Base-by-base conservation (phyloP, 192 early-diverging fungal genomes). In the Coemansia sp. region DNA sequence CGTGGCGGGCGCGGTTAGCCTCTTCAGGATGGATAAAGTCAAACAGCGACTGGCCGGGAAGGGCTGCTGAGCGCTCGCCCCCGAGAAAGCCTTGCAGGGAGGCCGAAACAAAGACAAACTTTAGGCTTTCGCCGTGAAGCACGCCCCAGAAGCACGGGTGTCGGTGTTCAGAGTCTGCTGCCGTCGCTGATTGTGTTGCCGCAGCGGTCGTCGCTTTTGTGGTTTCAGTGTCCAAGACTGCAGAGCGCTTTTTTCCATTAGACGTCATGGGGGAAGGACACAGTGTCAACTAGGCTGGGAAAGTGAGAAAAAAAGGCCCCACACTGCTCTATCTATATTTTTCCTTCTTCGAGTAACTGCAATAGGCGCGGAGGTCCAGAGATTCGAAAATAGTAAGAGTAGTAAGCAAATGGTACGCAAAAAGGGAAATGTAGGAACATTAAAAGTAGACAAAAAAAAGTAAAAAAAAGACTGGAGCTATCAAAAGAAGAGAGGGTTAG, bases 21-120 rank as follows among this genome's bases (percentile, higher is more conserved):
- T 84, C 83, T 1, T 84, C 83, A 2, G 83, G 83, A 50, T 84
- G 83, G 21, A 84, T 80, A 33, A 70, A 77, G 63, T 84, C 77
- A 35, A 80, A 80, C 33, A 84, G 69, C 61, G 83, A 79, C 62
- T 65, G 65, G 59, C 65, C 64, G 8, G 69, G 48, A 59, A 80
- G 48, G 7, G 65, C 47, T 2, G 70, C 25, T 14, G 75, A 55
- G 21, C 61, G 70, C 5, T 77, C 68, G 39, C 52, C 35, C 41
- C 79, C 72, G 50, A 82, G 55, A 45, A 73, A 77, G 37, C 16
- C 42, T 62, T 74, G 62, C 59, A 82, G 62, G 47, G 79, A 77
- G 16, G 73, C 68, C n/a, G 79, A 82, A 7, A 82, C 53, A 65
- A 65, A 73, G 41, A 68, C 70, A 74, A 82, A 73, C 50, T 68